Evolutionary conservation across 495 filamentous ascomycete genomes (phyloP), one percentile per base, ranked within the genome.

Genomic region (Parachaetomium inaequale): DNA sequence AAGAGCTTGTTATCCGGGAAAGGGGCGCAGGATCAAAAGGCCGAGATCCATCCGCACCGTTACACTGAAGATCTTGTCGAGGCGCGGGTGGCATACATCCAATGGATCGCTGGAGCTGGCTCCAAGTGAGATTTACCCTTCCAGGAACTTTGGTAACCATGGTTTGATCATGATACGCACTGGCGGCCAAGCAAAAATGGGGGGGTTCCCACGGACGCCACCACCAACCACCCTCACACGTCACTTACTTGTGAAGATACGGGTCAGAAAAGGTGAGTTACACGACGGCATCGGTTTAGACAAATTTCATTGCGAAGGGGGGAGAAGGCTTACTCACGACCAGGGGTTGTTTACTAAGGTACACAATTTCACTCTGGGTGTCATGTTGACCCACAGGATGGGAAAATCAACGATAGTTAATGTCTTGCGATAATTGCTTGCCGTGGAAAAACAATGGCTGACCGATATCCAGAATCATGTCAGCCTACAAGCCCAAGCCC

Each of bases 281-380:
- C 21, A 42, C 21, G 52, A 23, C 32, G 42, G 52, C 52, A 55
- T 55, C 26, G 7, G 49, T 31, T 32, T 17, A 7, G 15, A 10
- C 3, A 19, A 1, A 19, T 23, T 3, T 32, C 32, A 14, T 26
- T 28, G 25, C 46, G 23, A 23, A 2, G 19, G 4, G 46, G 46
- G 23, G 31, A 10, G 8, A 8, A 31, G 29, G 40, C 50, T 53
- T 32, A 53, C 50, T 53, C 50, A 53, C 29, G 19, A 15, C 28
- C 29, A 36, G 52, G 52, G 52, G 31, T 25, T 38, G 52, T 55
- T 55, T 55, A 53, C 29, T 36, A 29, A 53, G 31, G 31, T 26
- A 51, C 28, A 29, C 26, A 45, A 6, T 17, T 40, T 8, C 31
- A 32, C 31, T 32, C 31, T 8, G 8, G 8, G 4, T 32, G 31